Evolutionary conservation across 768 basidiomycete genomes (phyloP), one percentile per base, ranked within the genome.

Genomic region (Trametes cingulata): DNA sequence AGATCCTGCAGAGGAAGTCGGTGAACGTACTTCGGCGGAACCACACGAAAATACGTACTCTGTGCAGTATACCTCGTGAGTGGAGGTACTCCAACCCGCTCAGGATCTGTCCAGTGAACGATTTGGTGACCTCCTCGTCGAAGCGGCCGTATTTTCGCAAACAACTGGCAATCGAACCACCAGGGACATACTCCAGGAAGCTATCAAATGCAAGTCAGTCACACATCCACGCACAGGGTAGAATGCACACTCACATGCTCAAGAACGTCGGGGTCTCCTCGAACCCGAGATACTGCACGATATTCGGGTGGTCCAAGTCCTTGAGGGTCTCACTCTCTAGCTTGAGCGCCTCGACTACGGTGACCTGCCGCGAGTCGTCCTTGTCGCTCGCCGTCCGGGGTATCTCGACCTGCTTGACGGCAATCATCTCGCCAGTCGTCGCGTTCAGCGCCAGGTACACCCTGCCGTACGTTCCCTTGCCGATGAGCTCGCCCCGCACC

Each of bases 171-270:
- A 99, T 85, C 0, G 96, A 97, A 14, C 97, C 97, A 68, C 97
- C 97, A 56, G 96, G 95, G 55, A 99, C 96, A 72, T 99, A 99
- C 77, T 99, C 97, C 70, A 99, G 79, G 80, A 99, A 98, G 69
- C 96, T 98, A 64, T 39, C 56, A n/a, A 68, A 43, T 47, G 62
- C 39, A 56, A 43, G 4, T 48, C 20, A n/a, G n/a, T 24, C n/a
- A 33, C n/a, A 27, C 45, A 35, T 19, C 47, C 14, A 8, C 25
- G 2, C 9, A 58, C 54, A 35, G 55, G 50, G 39, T 36, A 42
- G 6, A 33, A 50, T 27, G 6, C 42, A 14, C 10, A 83, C 93
- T 71, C 71, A 95, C 94, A 97, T 95, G 85, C 93, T 96, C 65
- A 95, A 74, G 74, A 90, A 90, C 40, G 85, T 82, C 13, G 87